These are phyloP conservation scores for Cucumis cinereus DNA, from an alignment of 306 rosid genomes.

Conservation along the genomic window DNA sequence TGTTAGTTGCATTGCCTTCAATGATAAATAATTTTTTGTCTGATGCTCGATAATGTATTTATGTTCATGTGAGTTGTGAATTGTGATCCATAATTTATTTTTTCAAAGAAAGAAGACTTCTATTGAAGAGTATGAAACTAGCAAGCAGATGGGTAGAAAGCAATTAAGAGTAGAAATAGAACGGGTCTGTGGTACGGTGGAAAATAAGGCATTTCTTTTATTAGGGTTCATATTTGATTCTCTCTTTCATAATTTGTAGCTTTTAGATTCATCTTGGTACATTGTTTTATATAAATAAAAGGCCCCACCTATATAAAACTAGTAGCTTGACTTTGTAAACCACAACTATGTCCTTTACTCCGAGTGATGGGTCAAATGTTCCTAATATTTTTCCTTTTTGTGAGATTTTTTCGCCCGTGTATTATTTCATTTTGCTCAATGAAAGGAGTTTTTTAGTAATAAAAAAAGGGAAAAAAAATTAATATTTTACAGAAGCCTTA, in stretches of 20 bases:
- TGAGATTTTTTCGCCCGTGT: too few species aligned
- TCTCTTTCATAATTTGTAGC: not conserved
- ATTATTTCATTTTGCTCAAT: too few species aligned
- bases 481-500: not conserved
- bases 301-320: not conserved
- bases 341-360: not conserved
- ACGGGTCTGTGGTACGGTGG: not conserved
- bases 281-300: not conserved
- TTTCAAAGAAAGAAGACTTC: not conserved
- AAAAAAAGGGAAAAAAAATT: not conserved
- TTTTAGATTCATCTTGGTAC: not conserved
- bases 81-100: not conserved
- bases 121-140: not conserved
- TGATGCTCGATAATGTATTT: not conserved
- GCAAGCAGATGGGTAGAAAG: not conserved
- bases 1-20: not conserved
- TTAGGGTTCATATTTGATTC: not conserved
- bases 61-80: not conserved
- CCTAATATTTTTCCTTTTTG: not conserved
- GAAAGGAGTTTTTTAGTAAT: too few species aligned
- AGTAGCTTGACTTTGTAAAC: not conserved
- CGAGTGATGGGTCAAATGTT: not conserved
- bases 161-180: not conserved
- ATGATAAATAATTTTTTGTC: not conserved
- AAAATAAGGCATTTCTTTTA: not conserved